Evolutionary conservation across 2,329 filamentous ascomycete species (phyloP).

Genomic region (Fusarium armeniacum): DNA sequence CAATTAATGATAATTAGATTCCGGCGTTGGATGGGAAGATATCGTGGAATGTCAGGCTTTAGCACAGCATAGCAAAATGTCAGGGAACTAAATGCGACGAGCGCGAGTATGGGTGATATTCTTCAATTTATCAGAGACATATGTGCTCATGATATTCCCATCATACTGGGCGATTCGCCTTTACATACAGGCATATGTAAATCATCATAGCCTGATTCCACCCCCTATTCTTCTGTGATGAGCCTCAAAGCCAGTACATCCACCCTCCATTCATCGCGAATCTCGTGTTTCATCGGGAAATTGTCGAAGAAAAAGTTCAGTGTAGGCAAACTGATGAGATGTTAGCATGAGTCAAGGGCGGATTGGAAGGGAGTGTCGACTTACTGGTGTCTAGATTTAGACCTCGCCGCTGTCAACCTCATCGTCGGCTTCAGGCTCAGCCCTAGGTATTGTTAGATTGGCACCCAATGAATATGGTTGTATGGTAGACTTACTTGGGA

Average conservation of each 20-base stretch:
- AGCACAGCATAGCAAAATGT: not conserved
- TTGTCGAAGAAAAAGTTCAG: not conserved
- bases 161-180: constrained; percentile 22
- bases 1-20: not conserved
- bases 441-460: constrained; percentile 25
- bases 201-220: constrained; percentile 26
- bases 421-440: constrained; percentile 30
- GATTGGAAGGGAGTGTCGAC: not conserved
- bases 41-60: not conserved
- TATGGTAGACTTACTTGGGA: constrained; percentile 37
- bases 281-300: not conserved
- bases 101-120: not conserved
- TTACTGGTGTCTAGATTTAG: constrained; percentile 21
- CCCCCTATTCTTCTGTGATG: constrained; percentile 24
- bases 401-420: constrained; percentile 11
- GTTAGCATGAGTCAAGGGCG: constrained; percentile 1
- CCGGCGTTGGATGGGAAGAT: not conserved
- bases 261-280: constrained; percentile 2
- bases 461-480: constrained; percentile 21
- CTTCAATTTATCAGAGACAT: constrained; percentile 33
- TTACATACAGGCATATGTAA: constrained; percentile 32
- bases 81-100: not conserved
- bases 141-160: constrained; percentile 33
- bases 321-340: not conserved
- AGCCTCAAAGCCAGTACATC: constrained; percentile 11